Percentiles rank a stretch among this genome's conserved stretches.
Conservation (phyloP, 2,329 filamentous ascomycete species). For the Colletotrichum viniferum region DNA sequence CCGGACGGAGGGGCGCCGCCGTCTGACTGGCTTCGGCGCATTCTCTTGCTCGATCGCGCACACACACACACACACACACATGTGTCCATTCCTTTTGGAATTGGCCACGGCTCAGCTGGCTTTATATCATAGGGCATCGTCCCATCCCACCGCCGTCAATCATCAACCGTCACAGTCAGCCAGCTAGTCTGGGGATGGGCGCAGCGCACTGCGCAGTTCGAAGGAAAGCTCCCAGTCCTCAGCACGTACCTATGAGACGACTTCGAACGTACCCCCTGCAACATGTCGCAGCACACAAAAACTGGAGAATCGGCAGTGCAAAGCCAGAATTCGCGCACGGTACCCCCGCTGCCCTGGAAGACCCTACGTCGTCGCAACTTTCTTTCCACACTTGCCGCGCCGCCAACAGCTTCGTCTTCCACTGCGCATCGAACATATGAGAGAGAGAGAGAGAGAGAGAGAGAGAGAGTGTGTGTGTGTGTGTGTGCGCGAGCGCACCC, state of each 20-base stretch:
- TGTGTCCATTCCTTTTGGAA: not conserved
- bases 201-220: not conserved
- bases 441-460: not conserved
- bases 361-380: conserved; percentile 18
- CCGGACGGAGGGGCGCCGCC: conserved; percentile 1
- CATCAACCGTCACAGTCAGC: not conserved
- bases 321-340: conserved; percentile 12
- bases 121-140: not conserved
- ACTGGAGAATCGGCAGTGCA: conserved; percentile 14
- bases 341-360: conserved; percentile 3
- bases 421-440: not conserved
- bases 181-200: not conserved
- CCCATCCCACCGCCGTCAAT: not conserved
- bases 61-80: not conserved
- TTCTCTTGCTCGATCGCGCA: not conserved
- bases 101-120: not conserved
- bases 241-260: conserved; percentile 11
- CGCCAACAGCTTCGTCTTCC: not conserved
- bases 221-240: conserved; percentile 6
- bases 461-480: not conserved
- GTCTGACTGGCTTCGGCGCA: conserved; percentile 16
- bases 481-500: not conserved
- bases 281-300: conserved; percentile 19
- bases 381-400: not conserved
- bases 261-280: conserved; percentile 7